Base-by-base conservation (phyloP, 371 early-diverging fungal species). In the Funneliformis caledonium region DNA sequence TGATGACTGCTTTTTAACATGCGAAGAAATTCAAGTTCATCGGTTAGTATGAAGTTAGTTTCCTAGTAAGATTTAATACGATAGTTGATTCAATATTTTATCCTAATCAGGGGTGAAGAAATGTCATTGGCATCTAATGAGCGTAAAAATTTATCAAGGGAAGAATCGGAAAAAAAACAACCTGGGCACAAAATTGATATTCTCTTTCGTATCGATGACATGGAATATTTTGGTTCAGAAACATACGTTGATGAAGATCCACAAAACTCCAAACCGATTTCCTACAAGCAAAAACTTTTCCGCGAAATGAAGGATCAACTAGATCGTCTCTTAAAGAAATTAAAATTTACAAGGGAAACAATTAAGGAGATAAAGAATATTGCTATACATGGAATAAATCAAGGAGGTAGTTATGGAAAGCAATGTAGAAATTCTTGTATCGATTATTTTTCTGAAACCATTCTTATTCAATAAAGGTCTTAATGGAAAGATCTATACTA, bases 281-380 rank as follows among this genome's bases (percentile, higher is more conserved):
- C 43, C 26, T 75, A 75, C n/a, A 75, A 75, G 11, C 59, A 75
- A 9, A 75, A 75, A 16, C 1, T 75, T 16, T 60, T 60, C 6
- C 75, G 61, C 3, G 75, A 75, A 60, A 75, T 75, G 33, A 75
- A 75, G 42, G 75, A 61, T 61, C 75, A 75, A 19, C 12, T 75
- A 75, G 75, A 75, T 7, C 47, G 61, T 19, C 16, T 75, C 56
- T 11, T 75, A 19, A 75, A 75, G 45, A 75, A 60, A 2, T 60
- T 75, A 4, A 60, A 75, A 60, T 75, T 75, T 42, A 75, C 61
- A 42, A 60, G 11, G 75, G 61, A 60, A 75, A 37, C 75, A 19
- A 60, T 60, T 37, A 75, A 60, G 42, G 19, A 22, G 4, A 11
- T 75, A 60, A 75, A 75, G 75, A 75, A 75, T 8, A 61, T 75